Percentiles rank a stretch among this genome's conserved stretches.
Evolutionary conservation across 306 rosid species (phyloP).

Genomic region (Dalbergia oliveri): DNA sequence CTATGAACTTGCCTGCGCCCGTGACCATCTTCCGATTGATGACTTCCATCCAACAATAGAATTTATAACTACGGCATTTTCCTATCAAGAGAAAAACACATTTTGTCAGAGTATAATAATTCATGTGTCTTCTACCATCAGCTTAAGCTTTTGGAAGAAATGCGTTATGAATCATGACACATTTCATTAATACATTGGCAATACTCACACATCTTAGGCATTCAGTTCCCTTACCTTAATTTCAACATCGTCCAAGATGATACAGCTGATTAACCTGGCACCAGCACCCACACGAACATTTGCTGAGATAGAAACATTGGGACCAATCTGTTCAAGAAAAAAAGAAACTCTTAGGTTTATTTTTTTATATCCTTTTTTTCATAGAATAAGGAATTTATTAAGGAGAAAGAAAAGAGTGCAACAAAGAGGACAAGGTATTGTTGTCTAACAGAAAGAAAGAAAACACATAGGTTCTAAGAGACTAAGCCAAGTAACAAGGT

Average conservation of each 20-base stretch:
- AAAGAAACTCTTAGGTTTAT: background rate
- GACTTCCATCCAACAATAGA: constrained; percentile 98
- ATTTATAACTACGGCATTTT: constrained; percentile 81
- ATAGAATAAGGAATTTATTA: background rate
- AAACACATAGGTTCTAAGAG: background rate
- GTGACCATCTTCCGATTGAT: constrained; percentile 91
- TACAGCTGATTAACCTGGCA: constrained; percentile 85
- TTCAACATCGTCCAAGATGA: constrained; percentile 87
- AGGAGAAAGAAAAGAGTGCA: too few species aligned
- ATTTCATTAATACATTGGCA: constrained; percentile 22
- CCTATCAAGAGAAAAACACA: constrained; percentile 61
- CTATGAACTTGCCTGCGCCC: constrained; percentile 78
- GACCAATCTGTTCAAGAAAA: constrained; percentile 79
- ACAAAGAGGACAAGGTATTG: background rate
- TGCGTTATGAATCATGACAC: background rate
- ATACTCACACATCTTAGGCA: background rate
- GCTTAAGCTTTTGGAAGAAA: too few species aligned
- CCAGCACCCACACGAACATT: constrained; percentile 95
- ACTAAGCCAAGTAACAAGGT: background rate
- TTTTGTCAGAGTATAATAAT: background rate
- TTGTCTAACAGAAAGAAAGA: background rate
- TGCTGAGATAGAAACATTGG: constrained; percentile 94
- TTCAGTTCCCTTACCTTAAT: constrained; percentile 65
- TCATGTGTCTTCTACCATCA: too few species aligned
- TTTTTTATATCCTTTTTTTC: background rate